Base-by-base conservation (phyloP, 73 alveolate genomes). In the Effrenium voratum region DNA sequence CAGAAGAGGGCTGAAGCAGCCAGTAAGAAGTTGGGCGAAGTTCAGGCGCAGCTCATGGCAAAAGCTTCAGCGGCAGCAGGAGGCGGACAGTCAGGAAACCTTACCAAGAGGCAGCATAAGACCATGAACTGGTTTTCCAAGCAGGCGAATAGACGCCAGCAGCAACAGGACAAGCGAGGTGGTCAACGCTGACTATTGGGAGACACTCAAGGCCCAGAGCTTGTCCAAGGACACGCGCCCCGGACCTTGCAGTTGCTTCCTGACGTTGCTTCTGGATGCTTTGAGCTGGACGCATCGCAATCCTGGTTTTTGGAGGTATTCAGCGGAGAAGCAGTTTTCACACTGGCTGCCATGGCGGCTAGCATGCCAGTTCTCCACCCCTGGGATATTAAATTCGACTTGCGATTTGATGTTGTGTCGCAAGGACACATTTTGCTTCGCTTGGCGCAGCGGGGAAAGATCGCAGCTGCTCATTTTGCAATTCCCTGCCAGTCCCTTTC, bases 1-100 rank as follows among this genome's bases (percentile, higher is more conserved):
- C 93, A 84, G 50, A 52, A 40, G 80, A 52, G 57, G n/a, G 93
- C 80, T 0, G 93, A 84, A 28, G 52, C 34, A n/a, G 93, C 41
- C 28, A 60, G 28, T 32, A 84, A 84, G 12, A 52, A 45, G n/a
- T 24, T 84, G 57, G 59, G 60, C 36, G 79, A 63, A 1, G 80
- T 80, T 2, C 93, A 57, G 59, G 49, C 44, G 50, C 13, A 50
- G n/a, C 36, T 82, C 43, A 24, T 84, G 57, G 93, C 19, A 59
- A 84, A 84, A 34, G 91, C 82, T 36, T 44, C 50, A 84, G 43
- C 30, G 80, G 44, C 80, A 84, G 77, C 19, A 84, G 59, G 49
- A 30, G n/a, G n/a, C n/a, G n/a, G n/a, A n/a, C n/a, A n/a, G n/a
- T n/a, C n/a, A n/a, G n/a, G n/a, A n/a, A 47, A 72, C 47, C 15